Conservation (phyloP, 1,284 basidiomycete species). For the Ganoderma sp. region DNA sequence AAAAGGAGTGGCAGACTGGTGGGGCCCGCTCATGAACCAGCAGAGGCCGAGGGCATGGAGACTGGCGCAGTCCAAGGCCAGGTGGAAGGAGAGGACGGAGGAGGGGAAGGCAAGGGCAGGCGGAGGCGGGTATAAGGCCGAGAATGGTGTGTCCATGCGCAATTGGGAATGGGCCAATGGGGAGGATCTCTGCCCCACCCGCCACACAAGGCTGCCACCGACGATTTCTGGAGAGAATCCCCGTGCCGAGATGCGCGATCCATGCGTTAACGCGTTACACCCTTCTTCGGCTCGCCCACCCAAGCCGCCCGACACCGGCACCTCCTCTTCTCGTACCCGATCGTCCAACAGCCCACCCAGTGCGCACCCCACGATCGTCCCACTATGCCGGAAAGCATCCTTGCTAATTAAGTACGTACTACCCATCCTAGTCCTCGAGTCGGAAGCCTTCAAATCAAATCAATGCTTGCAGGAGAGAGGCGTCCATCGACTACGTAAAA, state of each 20-base stretch:
- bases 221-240: conserved; percentile 3
- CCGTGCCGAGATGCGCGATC: conserved; percentile 4
- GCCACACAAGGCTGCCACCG: not conserved
- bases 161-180: not conserved
- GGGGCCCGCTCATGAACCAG: conserved; percentile 16
- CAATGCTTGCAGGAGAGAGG: not conserved
- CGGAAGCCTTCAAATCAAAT: not conserved
- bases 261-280: not conserved
- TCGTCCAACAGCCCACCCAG: not conserved
- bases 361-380: not conserved
- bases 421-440: not conserved
- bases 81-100: conserved; percentile 14
- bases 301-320: not conserved
- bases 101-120: conserved; percentile 7
- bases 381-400: not conserved
- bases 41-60: conserved; percentile 18
- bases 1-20: conserved; percentile 14
- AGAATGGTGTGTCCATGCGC: not conserved
- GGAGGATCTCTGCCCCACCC: not conserved
- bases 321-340: not conserved
- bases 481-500: not conserved
- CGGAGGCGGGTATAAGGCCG: conserved; percentile 7
- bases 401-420: not conserved
- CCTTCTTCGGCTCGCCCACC: not conserved
- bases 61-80: conserved; percentile 6